Evolutionary conservation across 352 stramenopile species (phyloP), one percentile per base, ranked within the genome.

Genomic region (Globisporangium spiculum): DNA sequence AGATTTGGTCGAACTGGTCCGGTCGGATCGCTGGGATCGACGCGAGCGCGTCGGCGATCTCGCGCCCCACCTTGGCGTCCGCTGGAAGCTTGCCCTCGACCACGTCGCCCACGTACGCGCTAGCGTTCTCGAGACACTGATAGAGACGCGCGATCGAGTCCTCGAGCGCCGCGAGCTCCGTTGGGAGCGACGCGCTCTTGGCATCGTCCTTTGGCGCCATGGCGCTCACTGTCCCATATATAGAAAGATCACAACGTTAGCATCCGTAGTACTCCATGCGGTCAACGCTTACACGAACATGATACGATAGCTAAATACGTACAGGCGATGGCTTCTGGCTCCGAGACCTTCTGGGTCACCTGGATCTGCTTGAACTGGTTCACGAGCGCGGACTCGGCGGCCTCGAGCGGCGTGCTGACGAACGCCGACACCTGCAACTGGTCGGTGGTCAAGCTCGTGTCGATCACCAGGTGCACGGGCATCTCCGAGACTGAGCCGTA

Each of bases 1-100:
- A 98, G 62, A 99, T 91, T 68, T 97, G 96, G 81, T 98, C 96
- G 76, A 99, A 99, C 69, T 97, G 89, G 71, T 98, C 96, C 30
- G 89, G 82, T 59, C 90, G 83, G 67, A 99, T 97, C 65, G 96
- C 83, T 26, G 97, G 97, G 59, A 99, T 96, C 56, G 84, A 88
- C 10, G 94, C 96, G 1, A 99, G 83, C 36, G 92, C 92, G 68
- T 99, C 95, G 1, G 93, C 93, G 74, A 99, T 95, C 74, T 98
- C 83, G 34, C 89, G 85, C 48, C 96, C 96, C n/a, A 98, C 65
- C 72, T 97, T 94, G 48, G 75, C 76, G 66, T 98, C 90, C 65
- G 90, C 83, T 14, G 87, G 74, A 26, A 75, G 50, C 68, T 92
- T 89, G 60, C 84, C 75, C 5, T 88, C 89, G 0, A 99, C 87